Evolutionary conservation across 1,139 yeast genomes (phyloP), one percentile per base, ranked within the genome.

Genomic region (Taphrina betulina): DNA sequence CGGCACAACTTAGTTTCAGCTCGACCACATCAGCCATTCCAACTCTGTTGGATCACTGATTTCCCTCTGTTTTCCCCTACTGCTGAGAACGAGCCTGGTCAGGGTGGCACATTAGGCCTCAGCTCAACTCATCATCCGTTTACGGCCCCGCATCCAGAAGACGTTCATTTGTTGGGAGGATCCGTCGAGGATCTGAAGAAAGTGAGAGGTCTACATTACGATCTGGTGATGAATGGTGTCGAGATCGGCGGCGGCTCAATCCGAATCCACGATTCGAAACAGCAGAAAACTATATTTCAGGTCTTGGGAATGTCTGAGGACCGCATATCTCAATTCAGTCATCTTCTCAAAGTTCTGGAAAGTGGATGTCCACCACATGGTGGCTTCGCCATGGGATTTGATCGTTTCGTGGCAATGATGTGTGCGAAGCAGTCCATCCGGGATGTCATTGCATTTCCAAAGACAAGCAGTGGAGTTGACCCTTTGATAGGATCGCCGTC

Each of bases 361-460:
- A 81, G 86, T 72, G 98, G 98, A 1, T 89, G 97, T 66, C 99
- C 99, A 0, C 98, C 99, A 0, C 99, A 92, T 72, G 96, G 97
- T 1, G 99, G 99, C 0, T 75, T 92, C 53, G 99, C 98, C 0
- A 75, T 92, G 56, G 99, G 98, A 0, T 86, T 92, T 64, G 99
- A 92, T 69, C 75, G 99, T 60, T 74, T 92, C 74, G 83, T 95
- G 65, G 95, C 98, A 1, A 88, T 92, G 90, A 68, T 92, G 35
- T 72, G 83, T 20, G 94, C 89, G 1, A 77, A 84, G 28, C 66
- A 75, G 3, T 85, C 87, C 62, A 89, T 92, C 40, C 74, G 96
- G 63, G 96, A 92, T 67, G 98, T 92, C 1, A 85, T 92, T 63
- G 95, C 98, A 1, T 92, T 92, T 69, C 99, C 99, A 1, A 92